Evolutionary conservation across 1,139 yeast species (phyloP).

Genomic region (Saccharomycopsis crataegensis): DNA sequence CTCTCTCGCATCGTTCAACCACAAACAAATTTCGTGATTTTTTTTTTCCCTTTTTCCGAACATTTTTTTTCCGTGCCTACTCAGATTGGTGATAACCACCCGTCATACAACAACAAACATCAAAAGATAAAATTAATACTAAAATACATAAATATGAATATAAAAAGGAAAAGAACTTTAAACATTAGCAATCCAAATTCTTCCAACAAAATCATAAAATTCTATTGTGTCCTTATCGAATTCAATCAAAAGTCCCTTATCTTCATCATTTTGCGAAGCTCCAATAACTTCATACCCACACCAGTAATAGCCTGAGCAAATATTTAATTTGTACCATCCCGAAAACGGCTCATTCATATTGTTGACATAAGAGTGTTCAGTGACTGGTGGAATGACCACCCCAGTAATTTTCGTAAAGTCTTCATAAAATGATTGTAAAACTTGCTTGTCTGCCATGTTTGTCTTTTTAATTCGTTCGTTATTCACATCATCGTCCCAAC

Average conservation of each 20-base stretch:
- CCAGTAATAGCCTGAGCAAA: constrained; percentile 38
- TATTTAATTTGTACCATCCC: constrained; percentile 28
- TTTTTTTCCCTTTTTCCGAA: too few species aligned
- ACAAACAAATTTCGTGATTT: too few species aligned
- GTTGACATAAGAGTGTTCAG: constrained; percentile 24
- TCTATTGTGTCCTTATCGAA: constrained; percentile 19
- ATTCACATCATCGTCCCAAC: constrained; percentile 23
- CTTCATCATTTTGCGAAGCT: constrained; percentile 25
- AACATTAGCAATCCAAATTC: constrained; percentile 22
- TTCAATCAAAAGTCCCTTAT: constrained; percentile 22
- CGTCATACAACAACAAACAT: too few species aligned
- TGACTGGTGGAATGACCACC: constrained; percentile 30
- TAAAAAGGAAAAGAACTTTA: not conserved
- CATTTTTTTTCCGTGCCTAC: too few species aligned
- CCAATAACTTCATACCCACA: constrained; percentile 40
- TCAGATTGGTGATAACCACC: too few species aligned
- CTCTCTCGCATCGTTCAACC: too few species aligned
- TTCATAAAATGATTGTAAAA: constrained; percentile 22
- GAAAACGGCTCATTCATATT: constrained; percentile 28
- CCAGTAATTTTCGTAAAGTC: constrained; percentile 26
- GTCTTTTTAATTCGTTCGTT: constrained; percentile 26
- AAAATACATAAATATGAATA: not conserved
- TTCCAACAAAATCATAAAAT: constrained; percentile 25
- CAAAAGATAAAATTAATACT: too few species aligned
- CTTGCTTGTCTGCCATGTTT: constrained; percentile 22